Base-by-base conservation (phyloP, 768 basidiomycete genomes). In the Tricholoma sp. region DNA sequence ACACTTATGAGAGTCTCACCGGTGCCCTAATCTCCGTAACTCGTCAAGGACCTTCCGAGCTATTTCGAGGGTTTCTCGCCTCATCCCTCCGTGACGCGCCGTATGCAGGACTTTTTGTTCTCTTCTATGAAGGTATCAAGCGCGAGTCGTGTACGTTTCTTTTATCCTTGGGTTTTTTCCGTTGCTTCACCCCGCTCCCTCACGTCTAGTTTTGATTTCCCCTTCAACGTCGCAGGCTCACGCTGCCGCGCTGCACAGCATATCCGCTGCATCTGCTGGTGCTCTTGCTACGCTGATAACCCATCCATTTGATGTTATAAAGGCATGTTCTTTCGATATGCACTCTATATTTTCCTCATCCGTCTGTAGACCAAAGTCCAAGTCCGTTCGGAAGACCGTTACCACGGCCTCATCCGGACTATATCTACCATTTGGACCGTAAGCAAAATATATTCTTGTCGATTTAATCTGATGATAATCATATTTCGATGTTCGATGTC, bases 71-170 rank as follows among this genome's bases (percentile, higher is more conserved):
- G 0, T 88, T 94, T 66, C 64, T 88, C 21, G 91, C 94, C 0
- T 92, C 93, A 1, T 89, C 94, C 1, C 76, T 94, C n/a, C 83
- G 95, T 49, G 95, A 98, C 69, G 95, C 94, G 11, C 95, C 95
- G 0, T 94, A 95, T 64, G 93, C 95, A 1, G 95, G 94, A 3
- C 71, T 97, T 5, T 98, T 94, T 64, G 77, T 96, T 34, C 82
- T 93, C 2, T 83, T 88, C 58, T 98, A 98, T 66, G 94, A 98
- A 71, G 83, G 83, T 46, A 82, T 91, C 60, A 98, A 98, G 69
- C 77, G 79, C 51, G 81, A 91, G 64, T 75, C 83, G 3, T 77
- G 91, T 89, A 68, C 65, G 79, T 67, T 27, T 19, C 10, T 29
- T 22, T 59, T 46, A 50, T 19, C 8, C 39, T 53, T 56, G 27